phyloP scores from a whole-genome alignment of 2,329 filamentous ascomycete genomes.

The Alternaria brassicae region DNA sequence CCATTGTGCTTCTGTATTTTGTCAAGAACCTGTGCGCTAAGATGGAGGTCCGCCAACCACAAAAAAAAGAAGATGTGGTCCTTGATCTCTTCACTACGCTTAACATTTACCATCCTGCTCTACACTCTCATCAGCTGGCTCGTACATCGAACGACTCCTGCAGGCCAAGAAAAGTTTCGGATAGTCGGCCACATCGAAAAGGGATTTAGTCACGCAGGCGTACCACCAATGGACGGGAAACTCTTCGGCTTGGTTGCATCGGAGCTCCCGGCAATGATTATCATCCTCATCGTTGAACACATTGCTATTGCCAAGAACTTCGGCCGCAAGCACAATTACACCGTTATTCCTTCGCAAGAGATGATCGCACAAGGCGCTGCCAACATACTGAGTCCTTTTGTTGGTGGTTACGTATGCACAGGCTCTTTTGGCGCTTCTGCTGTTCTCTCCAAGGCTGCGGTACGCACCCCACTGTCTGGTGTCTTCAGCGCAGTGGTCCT shows the following conservation, averaged over 20 bases:
- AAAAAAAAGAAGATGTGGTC: slow-evolving; percentile 76
- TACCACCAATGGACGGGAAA: slow-evolving; percentile 68
- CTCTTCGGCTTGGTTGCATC: slow-evolving; percentile 72
- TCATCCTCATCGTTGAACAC: slow-evolving; percentile 91
- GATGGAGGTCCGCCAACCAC: slow-evolving; percentile 71
- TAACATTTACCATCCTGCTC: slow-evolving; percentile 84
- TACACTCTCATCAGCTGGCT: slow-evolving; percentile 90
- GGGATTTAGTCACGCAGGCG: slow-evolving; percentile 79
- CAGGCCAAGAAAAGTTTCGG: slow-evolving; percentile 62
- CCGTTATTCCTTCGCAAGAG: slow-evolving; percentile 90
- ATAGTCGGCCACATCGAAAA: slow-evolving; percentile 79
- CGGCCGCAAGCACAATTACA: slow-evolving; percentile 90
- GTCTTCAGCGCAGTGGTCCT: slow-evolving; percentile 84
- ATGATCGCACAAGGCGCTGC: slow-evolving; percentile 89
- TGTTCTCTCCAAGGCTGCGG: slow-evolving; percentile 93
- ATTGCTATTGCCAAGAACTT: slow-evolving; percentile 96
- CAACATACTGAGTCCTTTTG: slow-evolving; percentile 85
- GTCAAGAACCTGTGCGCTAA: slow-evolving; percentile 62
- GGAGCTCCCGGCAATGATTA: slow-evolving; percentile 81
- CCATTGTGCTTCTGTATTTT: slow-evolving; percentile 76
- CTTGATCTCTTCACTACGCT: slow-evolving; percentile 85
- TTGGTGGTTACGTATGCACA: slow-evolving; percentile 87
- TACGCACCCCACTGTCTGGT: slow-evolving; percentile 85
- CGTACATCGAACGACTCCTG: slow-evolving; percentile 62
- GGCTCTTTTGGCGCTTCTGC: slow-evolving; percentile 94